A percentile compares a stretch with the other conserved stretches of the same genome.
These are phyloP conservation scores for Emergomyces africanus DNA, from an alignment of 2,329 filamentous ascomycete genomes.

Conservation along the genomic window DNA sequence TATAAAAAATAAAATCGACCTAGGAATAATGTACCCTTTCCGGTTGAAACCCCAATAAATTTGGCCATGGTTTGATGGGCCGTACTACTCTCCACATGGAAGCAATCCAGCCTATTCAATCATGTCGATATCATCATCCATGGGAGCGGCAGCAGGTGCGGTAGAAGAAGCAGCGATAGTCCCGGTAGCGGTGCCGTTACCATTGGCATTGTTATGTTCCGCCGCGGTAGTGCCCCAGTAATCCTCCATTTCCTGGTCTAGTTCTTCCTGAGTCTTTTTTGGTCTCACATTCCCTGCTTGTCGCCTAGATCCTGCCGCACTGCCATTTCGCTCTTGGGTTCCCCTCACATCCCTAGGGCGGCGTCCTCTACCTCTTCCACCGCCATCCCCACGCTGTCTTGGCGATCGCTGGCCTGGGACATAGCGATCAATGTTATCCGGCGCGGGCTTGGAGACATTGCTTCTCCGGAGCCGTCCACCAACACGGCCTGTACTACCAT, in stretches of 20 bases:
- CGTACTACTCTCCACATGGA: neutral
- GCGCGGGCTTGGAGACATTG: slow-evolving; percentile 41
- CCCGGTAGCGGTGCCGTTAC: neutral
- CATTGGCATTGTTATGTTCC: slow-evolving; percentile 14
- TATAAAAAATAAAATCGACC: too few relatives aligned
- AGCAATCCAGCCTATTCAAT: slow-evolving; percentile 4
- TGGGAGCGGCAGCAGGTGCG: neutral
- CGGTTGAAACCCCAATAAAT: neutral
- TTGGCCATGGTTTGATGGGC: neutral
- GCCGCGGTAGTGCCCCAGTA: slow-evolving; percentile 54
- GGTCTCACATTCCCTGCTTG: slow-evolving; percentile 42
- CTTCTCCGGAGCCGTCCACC: slow-evolving; percentile 39
- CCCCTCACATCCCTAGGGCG: slow-evolving; percentile 34
- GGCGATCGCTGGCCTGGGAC: slow-evolving; percentile 47
- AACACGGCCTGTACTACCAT: slow-evolving; percentile 21
- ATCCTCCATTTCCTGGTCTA: slow-evolving; percentile 94
- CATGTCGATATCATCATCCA: slow-evolving; percentile 14
- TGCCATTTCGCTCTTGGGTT: slow-evolving; percentile 20
- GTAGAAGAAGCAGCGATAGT: neutral
- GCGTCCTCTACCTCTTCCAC: slow-evolving; percentile 41
- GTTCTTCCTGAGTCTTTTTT: slow-evolving; percentile 79
- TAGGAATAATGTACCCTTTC: neutral
- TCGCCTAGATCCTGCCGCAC: slow-evolving; percentile 20
- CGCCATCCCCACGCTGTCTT: slow-evolving; percentile 35
- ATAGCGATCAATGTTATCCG: slow-evolving; percentile 66